These are phyloP conservation scores for Scheffersomyces ergatensis DNA, from an alignment of 805 yeast species.

Conservation along the genomic window DNA sequence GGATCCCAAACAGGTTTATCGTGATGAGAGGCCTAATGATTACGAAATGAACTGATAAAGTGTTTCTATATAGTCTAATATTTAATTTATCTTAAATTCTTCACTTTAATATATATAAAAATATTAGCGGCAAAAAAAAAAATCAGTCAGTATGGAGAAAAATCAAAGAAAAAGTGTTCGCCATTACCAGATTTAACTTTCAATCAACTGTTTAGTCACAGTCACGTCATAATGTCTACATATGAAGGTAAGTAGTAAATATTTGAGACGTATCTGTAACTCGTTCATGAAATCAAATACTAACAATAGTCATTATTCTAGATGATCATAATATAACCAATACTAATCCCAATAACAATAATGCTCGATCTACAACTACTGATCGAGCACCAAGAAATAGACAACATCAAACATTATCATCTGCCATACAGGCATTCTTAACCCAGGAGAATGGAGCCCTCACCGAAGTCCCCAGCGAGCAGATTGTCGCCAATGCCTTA, in stretches of 20 bases:
- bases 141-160: too few species aligned
- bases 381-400: slow-evolving; percentile 13
- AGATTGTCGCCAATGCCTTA: slow-evolving; percentile 30
- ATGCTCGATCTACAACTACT: not conserved
- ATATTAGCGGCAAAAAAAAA: too few species aligned
- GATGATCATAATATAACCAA: slow-evolving; percentile 37
- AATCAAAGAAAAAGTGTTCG: too few species aligned
- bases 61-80: too few species aligned
- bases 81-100: too few species aligned
- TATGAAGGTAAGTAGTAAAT: slow-evolving; percentile 46
- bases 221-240: slow-evolving; percentile 42
- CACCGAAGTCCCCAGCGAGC: slow-evolving; percentile 6
- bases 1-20: too few species aligned
- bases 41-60: not conserved
- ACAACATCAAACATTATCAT: slow-evolving; percentile 28
- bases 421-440: slow-evolving; percentile 35
- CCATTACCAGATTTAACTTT: too few species aligned
- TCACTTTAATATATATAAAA: too few species aligned
- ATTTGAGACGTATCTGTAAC: too few species aligned
- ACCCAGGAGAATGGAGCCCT: slow-evolving; percentile 8
- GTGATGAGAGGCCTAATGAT: not conserved
- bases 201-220: too few species aligned
- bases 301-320: slow-evolving; percentile 6
- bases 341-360: slow-evolving; percentile 5
- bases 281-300: not conserved